These are phyloP conservation scores for Metschnikowia corniflorae DNA, from an alignment of 805 yeast genomes.

Conservation along the genomic window DNA sequence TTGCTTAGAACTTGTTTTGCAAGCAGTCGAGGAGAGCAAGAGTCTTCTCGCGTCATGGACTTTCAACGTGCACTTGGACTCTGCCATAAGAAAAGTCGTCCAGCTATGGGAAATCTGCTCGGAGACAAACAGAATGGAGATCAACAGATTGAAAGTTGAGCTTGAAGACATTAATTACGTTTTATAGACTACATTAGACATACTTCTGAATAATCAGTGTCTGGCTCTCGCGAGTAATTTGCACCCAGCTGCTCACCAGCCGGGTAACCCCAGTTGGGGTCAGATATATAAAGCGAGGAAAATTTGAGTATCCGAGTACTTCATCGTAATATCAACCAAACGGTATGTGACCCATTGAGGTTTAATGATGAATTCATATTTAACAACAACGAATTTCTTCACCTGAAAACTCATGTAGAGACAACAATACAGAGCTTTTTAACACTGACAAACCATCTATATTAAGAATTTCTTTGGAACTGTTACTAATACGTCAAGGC, in stretches of 20 bases:
- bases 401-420: constrained; percentile 62
- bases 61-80: constrained; percentile 15
- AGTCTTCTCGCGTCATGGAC: constrained; percentile 9
- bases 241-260: no score
- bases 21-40: not conserved
- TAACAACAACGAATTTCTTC: constrained; percentile 58
- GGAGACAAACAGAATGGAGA: not conserved
- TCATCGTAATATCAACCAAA: no score
- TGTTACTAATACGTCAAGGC: constrained; percentile 12
- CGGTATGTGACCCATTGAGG: constrained; percentile 16
- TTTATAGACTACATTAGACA: no score
- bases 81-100: constrained; percentile 13
- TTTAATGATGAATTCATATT: constrained; percentile 20
- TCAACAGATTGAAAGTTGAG: not conserved
- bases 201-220: no score
- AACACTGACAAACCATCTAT: constrained; percentile 47
- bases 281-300: constrained; percentile 11
- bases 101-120: constrained; percentile 2
- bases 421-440: constrained; percentile 63
- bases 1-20: constrained; percentile 1
- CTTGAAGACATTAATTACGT: not conserved
- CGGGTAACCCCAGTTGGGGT: constrained; percentile 21
- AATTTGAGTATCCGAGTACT: no score
- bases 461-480: not conserved
- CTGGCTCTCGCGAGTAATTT: no score